Evolutionary conservation across 2,329 filamentous ascomycete genomes (phyloP), one percentile per base, ranked within the genome.

Genomic region (Ramularia endophylla): DNA sequence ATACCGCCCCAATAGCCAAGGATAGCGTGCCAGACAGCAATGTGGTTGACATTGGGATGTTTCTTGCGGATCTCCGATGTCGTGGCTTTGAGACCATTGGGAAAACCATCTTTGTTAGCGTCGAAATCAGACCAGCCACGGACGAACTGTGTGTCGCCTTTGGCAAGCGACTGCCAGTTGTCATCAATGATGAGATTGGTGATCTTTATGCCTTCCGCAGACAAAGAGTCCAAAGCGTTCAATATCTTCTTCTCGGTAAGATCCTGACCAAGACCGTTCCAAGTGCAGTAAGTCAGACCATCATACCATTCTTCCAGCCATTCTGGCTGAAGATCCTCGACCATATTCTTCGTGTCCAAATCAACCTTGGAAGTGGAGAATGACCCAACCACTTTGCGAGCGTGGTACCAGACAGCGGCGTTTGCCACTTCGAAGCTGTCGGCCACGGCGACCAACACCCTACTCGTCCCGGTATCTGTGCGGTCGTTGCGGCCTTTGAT

Each of bases 11-110:
- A 95, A 62, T 95, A 95, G 2, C 89, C 83, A 16, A 78, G 59
- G 9, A 97, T 72, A 1, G 90, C 87, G 66, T 98, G 92, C 92
- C 92, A 98, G 1, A 97, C 90, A 8, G 86, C 87, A 37, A 97
- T 77, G 54, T 95, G 84, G 45, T 84, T 76, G 44, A 97, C 82
- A 44, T 80, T 78, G 0, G 81, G 80, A 55, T 89, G 78, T 16
- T 55, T 51, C 13, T 74, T 65, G 16, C 87, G 80, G 44, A 97
- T 85, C 5, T 77, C 74, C 4, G 72, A 67, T 1, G 94, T 73
- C 0, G 83, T 80, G 5, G 79, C 71, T 57, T 83, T 85, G 7
- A 98, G 69, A 0, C 92, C 92, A 2, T 76, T 69, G 0, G 90
- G 89, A 45, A 98, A 98, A 0, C 80, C 79, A 18, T 75, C 71